Conservation (phyloP, 257 asterid species). For the Rhazya stricta region DNA sequence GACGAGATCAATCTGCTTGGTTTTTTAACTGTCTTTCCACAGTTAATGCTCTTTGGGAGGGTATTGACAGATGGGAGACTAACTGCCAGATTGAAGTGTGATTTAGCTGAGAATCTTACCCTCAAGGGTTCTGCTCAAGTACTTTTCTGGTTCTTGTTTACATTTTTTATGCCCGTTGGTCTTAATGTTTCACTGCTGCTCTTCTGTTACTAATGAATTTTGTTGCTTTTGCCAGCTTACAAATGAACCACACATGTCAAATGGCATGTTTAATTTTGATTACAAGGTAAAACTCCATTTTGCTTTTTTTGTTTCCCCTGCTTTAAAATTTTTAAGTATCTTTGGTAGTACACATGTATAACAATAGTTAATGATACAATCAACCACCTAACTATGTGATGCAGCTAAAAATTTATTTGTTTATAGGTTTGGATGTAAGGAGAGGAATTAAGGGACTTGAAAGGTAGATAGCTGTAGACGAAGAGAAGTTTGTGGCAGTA, state of each 20-base stretch:
- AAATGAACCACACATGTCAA: constrained; percentile 91
- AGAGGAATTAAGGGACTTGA: no score
- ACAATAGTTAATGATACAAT: background rate
- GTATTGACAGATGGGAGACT: constrained; percentile 87
- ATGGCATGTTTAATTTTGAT: constrained; percentile 86
- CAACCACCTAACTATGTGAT: background rate
- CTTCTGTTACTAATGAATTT: background rate
- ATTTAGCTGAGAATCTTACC: constrained; percentile 76
- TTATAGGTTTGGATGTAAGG: no score
- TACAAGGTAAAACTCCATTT: constrained; percentile 60
- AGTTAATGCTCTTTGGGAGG: constrained; percentile 94
- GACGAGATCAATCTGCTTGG: background rate
- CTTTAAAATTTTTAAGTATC: no score
- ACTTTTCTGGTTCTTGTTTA: constrained; percentile 21
- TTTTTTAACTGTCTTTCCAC: constrained; percentile 28
- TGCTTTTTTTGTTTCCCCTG: background rate
- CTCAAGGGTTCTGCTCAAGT: constrained; percentile 92
- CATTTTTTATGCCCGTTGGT: constrained; percentile 1
- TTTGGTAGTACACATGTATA: no score
- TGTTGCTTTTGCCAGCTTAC: constrained; percentile 64
- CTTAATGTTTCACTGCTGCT: background rate
- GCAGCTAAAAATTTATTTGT: no score
- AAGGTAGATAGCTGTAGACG: no score
- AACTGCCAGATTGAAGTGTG: constrained; percentile 89
- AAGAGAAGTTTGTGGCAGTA: no score